A percentile compares a stretch with the other conserved stretches of the same genome.
These are phyloP conservation scores for Leucocoprinus sp. DNA, from an alignment of 768 basidiomycete species.

Conservation along the genomic window DNA sequence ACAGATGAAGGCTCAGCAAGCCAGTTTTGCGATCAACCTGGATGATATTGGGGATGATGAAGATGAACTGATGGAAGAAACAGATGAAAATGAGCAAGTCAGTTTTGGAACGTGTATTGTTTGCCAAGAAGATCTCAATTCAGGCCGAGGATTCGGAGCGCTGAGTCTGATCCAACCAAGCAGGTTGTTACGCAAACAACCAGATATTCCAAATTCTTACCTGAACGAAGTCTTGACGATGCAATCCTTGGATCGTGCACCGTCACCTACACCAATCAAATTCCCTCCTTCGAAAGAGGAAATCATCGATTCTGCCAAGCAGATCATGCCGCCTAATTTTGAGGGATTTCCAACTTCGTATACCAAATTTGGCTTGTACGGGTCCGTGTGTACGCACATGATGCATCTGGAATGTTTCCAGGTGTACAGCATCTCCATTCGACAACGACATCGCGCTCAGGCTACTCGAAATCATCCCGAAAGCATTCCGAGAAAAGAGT, in stretches of 20 bases:
- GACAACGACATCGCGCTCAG: constrained; percentile 81
- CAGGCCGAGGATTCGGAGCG: constrained; percentile 67
- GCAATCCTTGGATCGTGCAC: constrained; percentile 54
- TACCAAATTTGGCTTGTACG: constrained; percentile 78
- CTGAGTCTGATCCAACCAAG: constrained; percentile 87
- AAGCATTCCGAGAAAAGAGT: constrained; percentile 88
- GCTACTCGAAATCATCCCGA: constrained; percentile 92
- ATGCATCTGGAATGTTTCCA: constrained; percentile 97
- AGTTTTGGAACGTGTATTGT: constrained; percentile 95
- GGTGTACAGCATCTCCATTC: constrained; percentile 79
- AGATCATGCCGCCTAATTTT: constrained; percentile 39
- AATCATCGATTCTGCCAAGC: constrained; percentile 34
- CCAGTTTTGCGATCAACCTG: constrained; percentile 73
- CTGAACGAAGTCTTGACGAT: constrained; percentile 68
- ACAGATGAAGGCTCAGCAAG: constrained; percentile 91
- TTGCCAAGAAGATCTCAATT: constrained; percentile 88
- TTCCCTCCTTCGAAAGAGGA: constrained; percentile 50
- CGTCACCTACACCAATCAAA: constrained; percentile 17
- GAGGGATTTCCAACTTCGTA: constrained; percentile 66
- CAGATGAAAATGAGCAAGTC: constrained; percentile 23
- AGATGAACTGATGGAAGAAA: too few relatives aligned
- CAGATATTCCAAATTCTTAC: constrained; percentile 53
- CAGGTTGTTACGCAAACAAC: constrained; percentile 70
- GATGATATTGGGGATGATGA: too few relatives aligned
- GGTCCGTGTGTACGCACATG: constrained; percentile 90